phyloP scores from a whole-genome alignment of 306 rosid species.

The Quercus robur region DNA sequence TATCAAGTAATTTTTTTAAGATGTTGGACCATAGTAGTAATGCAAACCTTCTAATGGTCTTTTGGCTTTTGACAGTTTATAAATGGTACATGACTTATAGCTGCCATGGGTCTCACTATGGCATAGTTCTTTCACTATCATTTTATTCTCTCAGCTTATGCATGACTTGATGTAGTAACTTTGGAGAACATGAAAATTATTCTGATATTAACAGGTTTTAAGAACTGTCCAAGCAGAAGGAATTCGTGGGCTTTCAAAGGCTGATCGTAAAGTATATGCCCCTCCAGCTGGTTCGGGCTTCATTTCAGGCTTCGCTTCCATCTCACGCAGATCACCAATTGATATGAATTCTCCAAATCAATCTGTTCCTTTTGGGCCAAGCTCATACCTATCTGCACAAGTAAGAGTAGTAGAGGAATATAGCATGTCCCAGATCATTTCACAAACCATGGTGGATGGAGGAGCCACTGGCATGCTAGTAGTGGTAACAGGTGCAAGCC shows the following conservation, averaged over 20 bases:
- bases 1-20: too few species aligned
- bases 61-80: too few species aligned
- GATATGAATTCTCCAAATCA: conserved; percentile 50
- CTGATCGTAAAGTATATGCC: conserved; percentile 67
- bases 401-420: conserved; percentile 89
- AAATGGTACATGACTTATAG: too few species aligned
- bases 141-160: neutral
- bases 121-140: neutral
- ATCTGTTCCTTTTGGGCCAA: conserved; percentile 77
- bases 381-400: conserved; percentile 88
- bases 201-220: conserved; percentile 51
- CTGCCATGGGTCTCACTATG: neutral
- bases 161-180: neutral
- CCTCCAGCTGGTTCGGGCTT: conserved; percentile 99
- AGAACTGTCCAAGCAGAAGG: conserved; percentile 95
- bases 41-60: too few species aligned
- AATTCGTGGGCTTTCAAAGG: conserved; percentile 74
- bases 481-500: conserved; percentile 92
- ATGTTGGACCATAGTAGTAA: too few species aligned
- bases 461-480: conserved; percentile 69
- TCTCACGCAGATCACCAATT: conserved; percentile 50
- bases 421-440: conserved; percentile 72
- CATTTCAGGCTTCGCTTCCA: conserved; percentile 67
- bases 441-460: conserved; percentile 59
- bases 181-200: neutral